Percentiles rank a stretch among this genome's conserved stretches.
Conservation (phyloP, 179 eudicot genomes). For the Pouteria campechiana region DNA sequence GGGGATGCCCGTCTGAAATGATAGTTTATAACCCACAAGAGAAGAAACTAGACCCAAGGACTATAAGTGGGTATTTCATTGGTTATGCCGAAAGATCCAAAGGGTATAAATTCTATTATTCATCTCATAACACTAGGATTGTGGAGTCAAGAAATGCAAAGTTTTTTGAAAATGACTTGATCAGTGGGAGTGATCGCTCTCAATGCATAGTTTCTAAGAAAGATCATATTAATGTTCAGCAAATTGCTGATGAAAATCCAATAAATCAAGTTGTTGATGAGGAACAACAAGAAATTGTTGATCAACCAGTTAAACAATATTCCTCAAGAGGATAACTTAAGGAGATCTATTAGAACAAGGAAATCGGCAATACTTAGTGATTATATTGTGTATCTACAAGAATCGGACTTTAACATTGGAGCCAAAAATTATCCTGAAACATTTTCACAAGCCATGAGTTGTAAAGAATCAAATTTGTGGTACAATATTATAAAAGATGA, state of each 20-base stretch:
- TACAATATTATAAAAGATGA: neutral
- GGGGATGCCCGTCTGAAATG: too few relatives aligned
- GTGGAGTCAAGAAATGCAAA: neutral
- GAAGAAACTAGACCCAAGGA: too few relatives aligned
- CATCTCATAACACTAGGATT: slow-evolving; percentile 1
- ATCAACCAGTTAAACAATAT: neutral
- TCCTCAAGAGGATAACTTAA: neutral
- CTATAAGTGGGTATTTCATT: too few relatives aligned
- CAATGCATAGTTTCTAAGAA: neutral
- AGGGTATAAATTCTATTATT: slow-evolving; percentile 6
- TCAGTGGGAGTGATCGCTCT: slow-evolving; percentile 1
- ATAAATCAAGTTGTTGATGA: neutral
- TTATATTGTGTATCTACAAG: slow-evolving; percentile 2
- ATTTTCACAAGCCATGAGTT: slow-evolving; percentile 1
- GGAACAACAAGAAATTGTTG: neutral
- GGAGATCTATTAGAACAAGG: neutral
- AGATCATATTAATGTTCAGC: neutral
- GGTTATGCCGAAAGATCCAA: neutral
- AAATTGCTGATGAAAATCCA: neutral
- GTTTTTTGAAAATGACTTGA: neutral
- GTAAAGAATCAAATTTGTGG: neutral
- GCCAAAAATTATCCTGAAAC: neutral
- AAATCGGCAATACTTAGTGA: slow-evolving; percentile 1
- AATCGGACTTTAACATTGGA: slow-evolving; percentile 1
- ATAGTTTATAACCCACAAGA: too few relatives aligned